Evolutionary conservation across 1,139 yeast genomes (phyloP), one percentile per base, ranked within the genome.

Genomic region (Pneumocystis sp.): DNA sequence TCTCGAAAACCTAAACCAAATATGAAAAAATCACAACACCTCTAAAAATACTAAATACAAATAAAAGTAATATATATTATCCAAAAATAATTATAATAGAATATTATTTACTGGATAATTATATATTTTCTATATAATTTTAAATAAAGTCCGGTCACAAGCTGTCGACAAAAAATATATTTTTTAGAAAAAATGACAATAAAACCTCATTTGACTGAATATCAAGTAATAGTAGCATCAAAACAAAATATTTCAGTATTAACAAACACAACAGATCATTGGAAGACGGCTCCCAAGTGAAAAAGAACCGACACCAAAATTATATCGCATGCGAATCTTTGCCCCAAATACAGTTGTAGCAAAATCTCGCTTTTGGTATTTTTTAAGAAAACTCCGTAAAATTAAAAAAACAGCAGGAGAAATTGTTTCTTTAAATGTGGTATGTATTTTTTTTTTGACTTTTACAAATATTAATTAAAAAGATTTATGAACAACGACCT

Each of bases 261-360:
- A 25, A 50, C 1, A 3, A 25, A 12, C 2, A 6, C 91, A 91
- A 85, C 97, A 93, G 86, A 97, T 93, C 81, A 93, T 93, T 83
- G 99, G 99, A 84, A 96, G 99, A 83, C 96, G 95, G 84, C 90
- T 93, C 82, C 98, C 99, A 76, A 90, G 96, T 78, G 97, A 90
- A 82, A 83, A 91, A 78, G 96, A 87, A 79, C 97, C 97, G 78
- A 96, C 90, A 84, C 99, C 98, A 82, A 93, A 93, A 87, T 89
- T 93, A 84, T 93, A 86, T 96, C 90, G 98, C 82, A 93, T 93
- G 97, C 90, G 97, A 86, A 90, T 93, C 83, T 93, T 93, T 82
- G 99, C 99, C 78, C 95, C 97, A 78, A 93, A 93, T 61, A 87
- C 85, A 76, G 97, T 93, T 81, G 96, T 93, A 80, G 99, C 99